Evolutionary conservation across 768 basidiomycete species (phyloP).

Genomic region (Suillus cothurnatus): DNA sequence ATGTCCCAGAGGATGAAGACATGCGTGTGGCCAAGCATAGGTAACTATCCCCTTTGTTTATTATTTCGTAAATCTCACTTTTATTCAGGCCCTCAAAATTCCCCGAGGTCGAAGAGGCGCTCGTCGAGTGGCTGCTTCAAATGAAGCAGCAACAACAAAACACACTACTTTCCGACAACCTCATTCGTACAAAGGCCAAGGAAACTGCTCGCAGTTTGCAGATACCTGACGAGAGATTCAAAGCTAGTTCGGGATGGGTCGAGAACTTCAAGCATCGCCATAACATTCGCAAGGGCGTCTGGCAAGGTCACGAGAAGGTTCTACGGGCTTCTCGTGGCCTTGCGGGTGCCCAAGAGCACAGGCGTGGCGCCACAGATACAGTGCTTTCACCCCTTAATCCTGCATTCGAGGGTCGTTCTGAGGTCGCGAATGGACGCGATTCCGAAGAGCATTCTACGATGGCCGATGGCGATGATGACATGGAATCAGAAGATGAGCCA

Average conservation of each 20-base stretch:
- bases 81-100: constrained; percentile 72
- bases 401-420: constrained; percentile 38
- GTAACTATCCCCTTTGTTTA: constrained; percentile 36
- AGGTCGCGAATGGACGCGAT: constrained; percentile 28
- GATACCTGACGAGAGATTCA: constrained; percentile 75
- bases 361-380: constrained; percentile 38
- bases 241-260: constrained; percentile 91
- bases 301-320: constrained; percentile 44
- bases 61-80: constrained; percentile 17
- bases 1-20: constrained; percentile 58
- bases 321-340: constrained; percentile 34
- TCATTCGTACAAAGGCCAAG: constrained; percentile 65
- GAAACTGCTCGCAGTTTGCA: constrained; percentile 59
- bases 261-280: constrained; percentile 89
- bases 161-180: constrained; percentile 61
- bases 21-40: constrained; percentile 69
- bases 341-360: constrained; percentile 31
- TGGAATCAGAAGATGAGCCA: constrained; percentile 39
- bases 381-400: constrained; percentile 43
- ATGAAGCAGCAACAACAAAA: constrained; percentile 49
- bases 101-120: constrained; percentile 69
- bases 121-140: constrained; percentile 61
- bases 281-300: constrained; percentile 69
- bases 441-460: constrained; percentile 19
- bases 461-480: constrained; percentile 37